Percentiles rank a stretch among this genome's conserved stretches.
Conservation (phyloP, 192 early-diverging fungal species). For the Thamnidium elegans region DNA sequence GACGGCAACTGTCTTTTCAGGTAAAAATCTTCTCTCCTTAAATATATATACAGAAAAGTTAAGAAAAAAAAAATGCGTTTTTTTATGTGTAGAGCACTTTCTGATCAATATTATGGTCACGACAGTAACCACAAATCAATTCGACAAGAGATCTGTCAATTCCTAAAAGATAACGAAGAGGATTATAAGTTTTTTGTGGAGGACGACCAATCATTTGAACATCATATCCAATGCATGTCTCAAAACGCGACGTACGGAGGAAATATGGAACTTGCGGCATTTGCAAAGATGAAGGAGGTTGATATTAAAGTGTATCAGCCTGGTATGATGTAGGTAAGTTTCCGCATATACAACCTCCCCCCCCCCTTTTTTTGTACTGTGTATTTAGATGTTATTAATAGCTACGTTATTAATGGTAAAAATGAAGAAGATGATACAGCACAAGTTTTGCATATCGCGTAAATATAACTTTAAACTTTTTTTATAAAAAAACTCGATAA, state of each 20-base stretch:
- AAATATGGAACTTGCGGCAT: constrained; percentile 72
- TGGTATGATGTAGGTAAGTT: constrained; percentile 49
- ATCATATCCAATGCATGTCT: constrained; percentile 59
- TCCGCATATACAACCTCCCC: not conserved
- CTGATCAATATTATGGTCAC: constrained; percentile 65
- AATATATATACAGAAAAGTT: not conserved
- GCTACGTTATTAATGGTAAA: constrained; percentile 64
- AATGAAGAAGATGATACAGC: constrained; percentile 30
- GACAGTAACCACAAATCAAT: constrained; percentile 52
- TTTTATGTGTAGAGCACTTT: constrained; percentile 48
- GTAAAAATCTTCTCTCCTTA: constrained; percentile 30
- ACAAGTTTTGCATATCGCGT: constrained; percentile 62
- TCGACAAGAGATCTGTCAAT: constrained; percentile 59
- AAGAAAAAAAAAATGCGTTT: constrained; percentile 3
- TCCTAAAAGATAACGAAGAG: constrained; percentile 54
- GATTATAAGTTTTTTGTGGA: constrained; percentile 66
- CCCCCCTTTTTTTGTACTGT: not conserved
- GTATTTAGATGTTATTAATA: constrained; percentile 1
- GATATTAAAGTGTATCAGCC: constrained; percentile 72
- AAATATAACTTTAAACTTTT: constrained; percentile 6
- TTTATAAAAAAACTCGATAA: no score
- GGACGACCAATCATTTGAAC: constrained; percentile 54
- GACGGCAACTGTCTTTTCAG: constrained; percentile 74
- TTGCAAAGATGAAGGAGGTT: constrained; percentile 57
- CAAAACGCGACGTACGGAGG: constrained; percentile 63